These are phyloP conservation scores for Wickerhamomyces queroliae DNA, from an alignment of 805 yeast genomes.

Conservation along the genomic window DNA sequence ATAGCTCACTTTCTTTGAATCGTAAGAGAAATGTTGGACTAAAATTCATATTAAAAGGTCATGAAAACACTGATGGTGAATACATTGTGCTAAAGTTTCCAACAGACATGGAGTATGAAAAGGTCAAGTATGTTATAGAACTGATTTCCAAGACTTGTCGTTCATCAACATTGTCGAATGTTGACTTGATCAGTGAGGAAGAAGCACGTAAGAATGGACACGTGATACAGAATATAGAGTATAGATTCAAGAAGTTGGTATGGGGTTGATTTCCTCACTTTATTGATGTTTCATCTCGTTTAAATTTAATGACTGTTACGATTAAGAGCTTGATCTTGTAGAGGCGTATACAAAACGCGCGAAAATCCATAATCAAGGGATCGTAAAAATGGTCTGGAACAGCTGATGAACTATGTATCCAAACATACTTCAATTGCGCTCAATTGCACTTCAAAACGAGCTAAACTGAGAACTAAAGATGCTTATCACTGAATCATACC, in stretches of 20 bases:
- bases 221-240: constrained; percentile 28
- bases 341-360: no score
- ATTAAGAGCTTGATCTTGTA: no score
- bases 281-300: neutral
- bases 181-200: constrained; percentile 28
- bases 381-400: no score
- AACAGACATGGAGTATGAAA: constrained; percentile 17
- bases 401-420: no score
- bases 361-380: no score
- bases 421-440: no score
- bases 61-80: neutral
- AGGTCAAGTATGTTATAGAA: constrained; percentile 18
- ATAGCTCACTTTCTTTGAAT: constrained; percentile 16
- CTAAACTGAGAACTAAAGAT: constrained; percentile 28
- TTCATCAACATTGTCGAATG: constrained; percentile 19
- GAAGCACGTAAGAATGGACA: constrained; percentile 30
- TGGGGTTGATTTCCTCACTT: constrained; percentile 25
- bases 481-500: constrained; percentile 62
- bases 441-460: neutral
- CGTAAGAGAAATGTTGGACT: constrained; percentile 29
- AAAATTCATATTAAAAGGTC: constrained; percentile 11
- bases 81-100: constrained; percentile 20
- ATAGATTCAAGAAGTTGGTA: constrained; percentile 30
- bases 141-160: constrained; percentile 18
- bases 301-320: no score